phyloP scores from a whole-genome alignment of 1,284 basidiomycete species.

The Leucoagaricus sp. region DNA sequence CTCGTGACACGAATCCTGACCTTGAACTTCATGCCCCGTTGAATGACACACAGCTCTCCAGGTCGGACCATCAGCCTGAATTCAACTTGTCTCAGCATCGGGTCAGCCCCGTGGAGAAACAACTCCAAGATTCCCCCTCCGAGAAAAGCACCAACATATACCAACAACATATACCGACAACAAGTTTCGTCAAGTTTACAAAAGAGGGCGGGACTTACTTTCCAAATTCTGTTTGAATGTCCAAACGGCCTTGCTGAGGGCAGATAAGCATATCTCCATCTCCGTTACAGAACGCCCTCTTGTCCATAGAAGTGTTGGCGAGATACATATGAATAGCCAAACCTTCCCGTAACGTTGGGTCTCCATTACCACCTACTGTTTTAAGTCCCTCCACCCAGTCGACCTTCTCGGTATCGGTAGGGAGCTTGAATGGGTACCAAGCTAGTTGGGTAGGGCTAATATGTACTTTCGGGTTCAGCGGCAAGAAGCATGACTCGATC shows the following conservation, averaged over 20 bases:
- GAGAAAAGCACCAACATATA: neutral
- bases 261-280: constrained; percentile 73
- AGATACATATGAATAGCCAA: constrained; percentile 66
- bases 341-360: constrained; percentile 61
- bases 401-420: constrained; percentile 41
- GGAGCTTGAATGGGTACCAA: constrained; percentile 68
- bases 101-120: neutral
- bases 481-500: constrained; percentile 62
- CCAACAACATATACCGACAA: neutral
- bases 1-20: constrained; percentile 28
- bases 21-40: constrained; percentile 68
- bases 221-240: constrained; percentile 73
- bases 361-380: constrained; percentile 66
- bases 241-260: constrained; percentile 64
- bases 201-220: constrained; percentile 38
- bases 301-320: constrained; percentile 64
- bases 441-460: constrained; percentile 66
- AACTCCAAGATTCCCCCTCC: neutral
- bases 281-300: constrained; percentile 64
- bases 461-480: constrained; percentile 60
- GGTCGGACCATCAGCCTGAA: constrained; percentile 60
- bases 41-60: constrained; percentile 65
- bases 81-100: neutral
- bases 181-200: no score
- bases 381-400: constrained; percentile 67